These are phyloP conservation scores for Paraglomus occultum DNA, from an alignment of 192 early-diverging fungal species.

Conservation along the genomic window DNA sequence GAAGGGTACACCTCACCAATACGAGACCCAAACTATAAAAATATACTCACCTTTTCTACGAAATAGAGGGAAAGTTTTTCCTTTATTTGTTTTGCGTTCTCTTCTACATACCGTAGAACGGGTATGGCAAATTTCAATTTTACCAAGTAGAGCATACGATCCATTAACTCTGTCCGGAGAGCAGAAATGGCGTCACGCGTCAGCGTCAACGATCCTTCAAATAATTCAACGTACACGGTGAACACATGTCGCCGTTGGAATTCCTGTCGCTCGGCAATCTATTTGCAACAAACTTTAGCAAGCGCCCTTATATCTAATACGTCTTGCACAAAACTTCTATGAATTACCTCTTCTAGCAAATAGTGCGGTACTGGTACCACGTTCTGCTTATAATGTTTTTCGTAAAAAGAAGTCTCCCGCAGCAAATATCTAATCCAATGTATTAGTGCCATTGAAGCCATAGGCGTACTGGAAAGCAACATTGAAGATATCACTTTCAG, in stretches of 20 bases:
- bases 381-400: conserved; percentile 64
- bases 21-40: neutral
- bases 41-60: conserved; percentile 46
- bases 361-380: conserved; percentile 60
- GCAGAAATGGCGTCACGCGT: conserved; percentile 60
- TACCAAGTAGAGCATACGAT: conserved; percentile 66
- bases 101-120: conserved; percentile 58
- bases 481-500: neutral
- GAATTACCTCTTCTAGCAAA: conserved; percentile 63
- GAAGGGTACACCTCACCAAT: neutral
- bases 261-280: conserved; percentile 70
- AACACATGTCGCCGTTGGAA: conserved; percentile 65
- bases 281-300: neutral
- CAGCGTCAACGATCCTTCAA: conserved; percentile 52
- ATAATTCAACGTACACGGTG: conserved; percentile 57
- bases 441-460: conserved; percentile 55
- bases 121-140: conserved; percentile 63
- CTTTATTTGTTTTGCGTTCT: conserved; percentile 53
- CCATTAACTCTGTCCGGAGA: conserved; percentile 63
- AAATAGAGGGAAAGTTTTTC: conserved; percentile 70
- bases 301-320: neutral
- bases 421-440: conserved; percentile 66
- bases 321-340: neutral
- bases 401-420: conserved; percentile 63
- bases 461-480: conserved; percentile 40